Percentiles rank a stretch among this genome's conserved stretches.
phyloP scores from a whole-genome alignment of 2,329 filamentous ascomycete genomes.

The Blastomyces emzantsi region DNA sequence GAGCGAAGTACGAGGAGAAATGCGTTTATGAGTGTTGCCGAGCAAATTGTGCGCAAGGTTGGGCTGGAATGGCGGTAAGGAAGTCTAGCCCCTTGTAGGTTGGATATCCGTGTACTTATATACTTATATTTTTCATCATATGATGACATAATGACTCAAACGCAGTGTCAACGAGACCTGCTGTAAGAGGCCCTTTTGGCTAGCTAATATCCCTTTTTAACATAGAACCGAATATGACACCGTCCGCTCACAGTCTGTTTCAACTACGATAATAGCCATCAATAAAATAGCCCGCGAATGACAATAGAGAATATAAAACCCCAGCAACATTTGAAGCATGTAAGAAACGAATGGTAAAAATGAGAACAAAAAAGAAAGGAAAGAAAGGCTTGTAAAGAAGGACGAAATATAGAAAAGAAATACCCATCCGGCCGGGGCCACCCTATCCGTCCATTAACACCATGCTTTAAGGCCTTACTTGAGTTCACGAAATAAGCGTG shows the following conservation, averaged over 20 bases:
- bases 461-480: background rate
- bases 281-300: background rate
- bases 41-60: conserved; percentile 39
- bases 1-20: conserved; percentile 56
- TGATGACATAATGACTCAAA: background rate
- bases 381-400: background rate
- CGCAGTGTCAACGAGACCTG: background rate
- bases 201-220: background rate
- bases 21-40: conserved; percentile 64
- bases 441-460: background rate
- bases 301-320: background rate
- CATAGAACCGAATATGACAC: background rate
- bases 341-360: background rate
- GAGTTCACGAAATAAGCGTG: background rate
- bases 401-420: background rate
- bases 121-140: background rate
- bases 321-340: background rate
- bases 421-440: background rate
- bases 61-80: conserved; percentile 33
- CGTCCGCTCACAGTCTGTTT: background rate
- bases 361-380: background rate
- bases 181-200: background rate
- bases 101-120: background rate
- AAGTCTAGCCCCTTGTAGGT: background rate
- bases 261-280: background rate